Base-by-base conservation (phyloP, 164 flowering plant genomes). In the Aristolochia fimbriata region DNA sequence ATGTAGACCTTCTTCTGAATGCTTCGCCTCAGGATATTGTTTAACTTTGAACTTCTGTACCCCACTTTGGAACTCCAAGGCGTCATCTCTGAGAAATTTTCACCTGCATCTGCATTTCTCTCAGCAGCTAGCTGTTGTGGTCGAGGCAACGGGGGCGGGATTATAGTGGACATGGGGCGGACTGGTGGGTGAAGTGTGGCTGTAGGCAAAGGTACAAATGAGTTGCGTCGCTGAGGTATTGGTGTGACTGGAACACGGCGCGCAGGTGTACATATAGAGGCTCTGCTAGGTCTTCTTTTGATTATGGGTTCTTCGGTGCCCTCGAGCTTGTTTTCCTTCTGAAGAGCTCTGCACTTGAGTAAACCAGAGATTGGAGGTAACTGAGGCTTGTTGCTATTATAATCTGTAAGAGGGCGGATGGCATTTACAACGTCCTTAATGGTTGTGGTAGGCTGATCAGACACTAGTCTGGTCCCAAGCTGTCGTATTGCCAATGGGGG, bases 301-400 rank as follows among this genome's bases (percentile, higher is more conserved):
- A 75, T 19, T 13, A 19, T 62, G 21, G 23, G 66, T 30, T 71
- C 74, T 31, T 77, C 80, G 37, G 70, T 68, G 54, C 71, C 69
- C 15, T 80, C 81, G 7, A 83, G 88, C 59, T 71, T 82, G 80
- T 93, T 93, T 67, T 93, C 97, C 68, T 93, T 94, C 21, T 60
- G 52, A n/a, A 55, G 31, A 59, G 75, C 76, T 60, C 43, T 74
- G 67, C 27, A 50, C 71, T 71, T 80, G 66, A 63, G 23, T 33
- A 58, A 20, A 25, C 66, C 80, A 0, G 57, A 24, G 49, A 65
- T 52, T 53, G 73, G 72, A 51, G 73, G 65, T 4, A 68, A n/a
- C 54, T 70, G 69, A 19, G 70, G 75, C 58, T 70, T 80, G 59
- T 31, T 63, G 70, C 43, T 55, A 63, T 68, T 76, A 63, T 77